These are phyloP conservation scores for Penicillium paxilli DNA, from an alignment of 495 filamentous ascomycete genomes.

Conservation along the genomic window DNA sequence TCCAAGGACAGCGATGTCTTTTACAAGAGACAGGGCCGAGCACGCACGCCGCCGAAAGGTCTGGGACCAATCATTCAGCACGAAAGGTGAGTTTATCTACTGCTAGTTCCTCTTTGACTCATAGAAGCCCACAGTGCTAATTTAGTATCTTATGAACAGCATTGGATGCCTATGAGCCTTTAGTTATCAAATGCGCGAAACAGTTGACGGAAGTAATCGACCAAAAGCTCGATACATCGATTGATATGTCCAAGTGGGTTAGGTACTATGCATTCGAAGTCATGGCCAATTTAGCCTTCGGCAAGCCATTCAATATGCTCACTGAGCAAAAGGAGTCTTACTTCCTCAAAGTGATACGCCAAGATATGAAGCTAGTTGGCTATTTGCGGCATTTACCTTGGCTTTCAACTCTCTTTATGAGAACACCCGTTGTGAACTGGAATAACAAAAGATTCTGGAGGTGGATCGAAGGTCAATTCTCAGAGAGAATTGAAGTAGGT, in stretches of 20 bases:
- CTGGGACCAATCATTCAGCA: constrained; percentile 43
- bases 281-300: constrained; percentile 54
- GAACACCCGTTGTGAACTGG: constrained; percentile 24
- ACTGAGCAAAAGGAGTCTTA: constrained; percentile 30
- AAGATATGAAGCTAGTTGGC: constrained; percentile 34
- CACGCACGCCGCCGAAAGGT: constrained; percentile 39
- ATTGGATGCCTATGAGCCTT: constrained; percentile 35
- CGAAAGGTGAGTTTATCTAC: constrained; percentile 29
- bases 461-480: constrained; percentile 25
- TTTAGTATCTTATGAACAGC: no score
- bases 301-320: constrained; percentile 48
- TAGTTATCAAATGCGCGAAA: constrained; percentile 22
- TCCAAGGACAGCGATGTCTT: constrained; percentile 35
- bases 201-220: constrained; percentile 27
- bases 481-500: constrained; percentile 12
- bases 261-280: constrained; percentile 51
- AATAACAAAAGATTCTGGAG: constrained; percentile 30
- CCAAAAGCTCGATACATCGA: constrained; percentile 6
- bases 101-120: no score
- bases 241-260: constrained; percentile 47
- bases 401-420: constrained; percentile 34
- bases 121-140: no score
- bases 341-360: constrained; percentile 25
- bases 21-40: constrained; percentile 28
- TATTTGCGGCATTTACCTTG: constrained; percentile 37